A percentile compares a stretch with the other conserved stretches of the same genome.
These are phyloP conservation scores for Gossypium davidsonii DNA, from an alignment of 441 rosid species.

Conservation along the genomic window DNA sequence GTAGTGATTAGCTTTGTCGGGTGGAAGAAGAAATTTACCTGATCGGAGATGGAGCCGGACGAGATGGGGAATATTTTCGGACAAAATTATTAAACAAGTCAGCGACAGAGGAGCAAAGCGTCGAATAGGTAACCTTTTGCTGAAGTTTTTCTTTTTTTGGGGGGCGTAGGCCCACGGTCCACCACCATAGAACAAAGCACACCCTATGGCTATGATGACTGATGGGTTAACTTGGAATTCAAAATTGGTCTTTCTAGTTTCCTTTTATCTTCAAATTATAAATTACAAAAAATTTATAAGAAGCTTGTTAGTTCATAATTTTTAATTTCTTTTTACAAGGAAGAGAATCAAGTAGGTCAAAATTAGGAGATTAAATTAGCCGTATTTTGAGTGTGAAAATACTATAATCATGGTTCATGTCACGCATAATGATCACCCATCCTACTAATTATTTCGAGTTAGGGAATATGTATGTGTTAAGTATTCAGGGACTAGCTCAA, in stretches of 20 bases:
- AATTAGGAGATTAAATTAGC: too few relatives aligned
- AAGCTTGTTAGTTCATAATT: too few relatives aligned
- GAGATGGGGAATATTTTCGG: not conserved
- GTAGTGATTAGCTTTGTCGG: not conserved
- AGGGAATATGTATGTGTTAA: not conserved
- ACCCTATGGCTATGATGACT: not conserved
- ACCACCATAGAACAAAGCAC: not conserved
- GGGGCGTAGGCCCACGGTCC: not conserved
- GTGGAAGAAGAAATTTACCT: conserved; percentile 18
- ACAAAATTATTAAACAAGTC: not conserved
- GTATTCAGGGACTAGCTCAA: not conserved
- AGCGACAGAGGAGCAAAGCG: not conserved
- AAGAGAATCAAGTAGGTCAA: too few relatives aligned
- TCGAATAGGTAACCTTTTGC: conserved; percentile 13
- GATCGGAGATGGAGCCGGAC: conserved; percentile 16
- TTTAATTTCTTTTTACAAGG: too few relatives aligned
- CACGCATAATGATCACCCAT: too few relatives aligned
- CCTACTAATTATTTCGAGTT: not conserved
- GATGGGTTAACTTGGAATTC: not conserved
- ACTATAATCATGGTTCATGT: too few relatives aligned
- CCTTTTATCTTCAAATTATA: not conserved
- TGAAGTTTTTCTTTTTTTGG: conserved; percentile 5
- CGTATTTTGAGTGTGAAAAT: too few relatives aligned
- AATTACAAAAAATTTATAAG: too few relatives aligned
- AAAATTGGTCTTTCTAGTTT: not conserved